phyloP scores from a whole-genome alignment of 202 grass and related monocot species.

The Dendrocalamus latiflorus region DNA sequence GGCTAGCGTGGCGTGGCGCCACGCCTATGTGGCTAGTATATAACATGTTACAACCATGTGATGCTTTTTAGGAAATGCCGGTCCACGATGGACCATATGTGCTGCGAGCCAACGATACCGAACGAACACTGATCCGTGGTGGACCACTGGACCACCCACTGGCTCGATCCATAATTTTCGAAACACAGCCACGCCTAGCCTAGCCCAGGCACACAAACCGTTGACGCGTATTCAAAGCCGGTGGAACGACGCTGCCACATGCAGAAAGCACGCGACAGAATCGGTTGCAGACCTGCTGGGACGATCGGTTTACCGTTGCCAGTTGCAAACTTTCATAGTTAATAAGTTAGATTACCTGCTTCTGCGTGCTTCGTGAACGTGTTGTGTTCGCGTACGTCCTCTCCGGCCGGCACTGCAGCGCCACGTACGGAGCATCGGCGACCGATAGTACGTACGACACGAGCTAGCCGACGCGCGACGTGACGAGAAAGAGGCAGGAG shows the following conservation, averaged over 20 bases:
- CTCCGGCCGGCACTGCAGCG: slow-evolving; percentile 3
- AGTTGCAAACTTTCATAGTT: too few relatives aligned
- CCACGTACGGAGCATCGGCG: slow-evolving; percentile 1
- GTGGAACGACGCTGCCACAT: slow-evolving; percentile 41
- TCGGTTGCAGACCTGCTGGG: slow-evolving; percentile 9
- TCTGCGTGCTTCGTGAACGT: not conserved
- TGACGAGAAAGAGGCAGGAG: not conserved
- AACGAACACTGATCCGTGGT: slow-evolving; percentile 31
- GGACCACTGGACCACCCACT: slow-evolving; percentile 17
- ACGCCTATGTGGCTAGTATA: not conserved
- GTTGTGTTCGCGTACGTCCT: not conserved
- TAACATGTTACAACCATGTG: slow-evolving; percentile 21
- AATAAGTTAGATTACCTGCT: too few relatives aligned
- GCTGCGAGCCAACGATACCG: slow-evolving; percentile 1
- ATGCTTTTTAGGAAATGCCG: too few relatives aligned
- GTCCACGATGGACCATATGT: not conserved
- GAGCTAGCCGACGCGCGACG: not conserved
- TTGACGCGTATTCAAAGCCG: slow-evolving; percentile 20
- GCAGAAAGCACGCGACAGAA: slow-evolving; percentile 22
- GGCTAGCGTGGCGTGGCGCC: too few relatives aligned
- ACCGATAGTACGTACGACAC: not conserved
- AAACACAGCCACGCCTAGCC: not conserved
- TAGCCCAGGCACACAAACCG: not conserved
- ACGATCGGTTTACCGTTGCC: slow-evolving; percentile 5
- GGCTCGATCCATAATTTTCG: slow-evolving; percentile 27